Evolutionary conservation across 148 eudicot species (phyloP), one percentile per base, ranked within the genome.

Genomic region (Spergularia marina): DNA sequence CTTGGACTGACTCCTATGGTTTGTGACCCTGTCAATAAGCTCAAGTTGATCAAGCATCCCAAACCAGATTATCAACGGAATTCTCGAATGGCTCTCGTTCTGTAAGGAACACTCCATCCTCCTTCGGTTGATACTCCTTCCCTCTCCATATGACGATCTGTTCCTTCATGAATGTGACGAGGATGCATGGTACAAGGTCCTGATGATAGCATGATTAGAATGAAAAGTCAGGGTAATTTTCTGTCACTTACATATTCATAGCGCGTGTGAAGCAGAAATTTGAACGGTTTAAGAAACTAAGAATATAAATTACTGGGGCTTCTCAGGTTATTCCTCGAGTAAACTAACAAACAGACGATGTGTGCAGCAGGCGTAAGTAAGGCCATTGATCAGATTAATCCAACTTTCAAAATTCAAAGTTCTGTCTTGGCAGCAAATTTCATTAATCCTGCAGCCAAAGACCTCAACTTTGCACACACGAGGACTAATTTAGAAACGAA

Each of bases 101-200:
- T 0, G 77, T 65, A 61, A 84, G 85, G 62, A 84, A 84, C 71
- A 77, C 60, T 34, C 85, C 85, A 12, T 79, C 92, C 68, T 86
- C 83, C 39, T 18, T 25, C 10, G 87, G 90, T 72, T 86, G 79
- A 71, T 90, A 89, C 70, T 88, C 72, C 34, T 83, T 75, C 59
- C 97, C 99, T 79, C 96, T 85, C 99, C 99, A 95, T 13, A 89
- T 69, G 51, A 95, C 96, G 65, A 95, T 78, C 76, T 95, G 99
- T 74, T 90, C 94, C 81, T 95, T 95, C 39, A 78, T 83, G 79
- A 94, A 91, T 54, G 97, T 86, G 21, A 95, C 94, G 53, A 87
- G 84, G 30, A 87, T 65, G 77, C 97, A 94, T 9, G 97, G 97
- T 73, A 94, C 98, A 77, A 91, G 82, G 59, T 91, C 98, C 98